Conservation (phyloP, 495 filamentous ascomycete genomes). For the Cercophora newfieldiana region DNA sequence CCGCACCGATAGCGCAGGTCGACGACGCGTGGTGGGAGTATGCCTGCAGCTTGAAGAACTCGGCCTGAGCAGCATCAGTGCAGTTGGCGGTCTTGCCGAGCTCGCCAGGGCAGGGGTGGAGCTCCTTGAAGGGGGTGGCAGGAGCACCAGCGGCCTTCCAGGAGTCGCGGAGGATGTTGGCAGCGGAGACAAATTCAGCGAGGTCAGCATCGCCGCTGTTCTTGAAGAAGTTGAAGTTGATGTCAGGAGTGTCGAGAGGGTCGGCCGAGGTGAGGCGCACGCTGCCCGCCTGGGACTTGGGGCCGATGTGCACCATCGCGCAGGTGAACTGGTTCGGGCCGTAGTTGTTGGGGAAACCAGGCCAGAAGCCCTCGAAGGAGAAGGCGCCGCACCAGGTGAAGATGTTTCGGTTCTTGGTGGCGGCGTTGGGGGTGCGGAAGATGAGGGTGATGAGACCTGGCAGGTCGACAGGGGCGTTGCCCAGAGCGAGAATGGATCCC, state of each 20-base stretch:
- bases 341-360: slow-evolving; percentile 46
- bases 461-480: slow-evolving; percentile 32
- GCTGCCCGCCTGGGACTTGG: slow-evolving; percentile 52
- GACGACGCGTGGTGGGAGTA: slow-evolving; percentile 55
- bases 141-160: slow-evolving; percentile 35
- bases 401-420: slow-evolving; percentile 45
- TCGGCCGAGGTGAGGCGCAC: slow-evolving; percentile 51
- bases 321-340: slow-evolving; percentile 44
- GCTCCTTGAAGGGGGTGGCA: slow-evolving; percentile 40
- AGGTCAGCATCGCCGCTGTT: slow-evolving; percentile 40
- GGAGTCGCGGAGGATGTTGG: slow-evolving; percentile 49
- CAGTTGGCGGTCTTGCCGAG: slow-evolving; percentile 30
- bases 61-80: slow-evolving; percentile 40
- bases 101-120: slow-evolving; percentile 43
- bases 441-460: slow-evolving; percentile 37
- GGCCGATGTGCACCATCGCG: slow-evolving; percentile 50
- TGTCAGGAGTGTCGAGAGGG: slow-evolving; percentile 55
- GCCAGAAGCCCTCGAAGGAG: slow-evolving; percentile 51
- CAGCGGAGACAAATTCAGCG: slow-evolving; percentile 52
- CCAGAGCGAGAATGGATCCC: slow-evolving; percentile 37
- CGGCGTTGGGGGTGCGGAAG: slow-evolving; percentile 45
- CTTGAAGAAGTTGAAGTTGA: slow-evolving; percentile 59
- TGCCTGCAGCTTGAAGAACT: slow-evolving; percentile 48
- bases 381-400: slow-evolving; percentile 49
- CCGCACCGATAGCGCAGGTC: slow-evolving; percentile 50